Evolutionary conservation across 2,329 filamentous ascomycete species (phyloP), one percentile per base, ranked within the genome.

Genomic region (Penicillium brasilianum): DNA sequence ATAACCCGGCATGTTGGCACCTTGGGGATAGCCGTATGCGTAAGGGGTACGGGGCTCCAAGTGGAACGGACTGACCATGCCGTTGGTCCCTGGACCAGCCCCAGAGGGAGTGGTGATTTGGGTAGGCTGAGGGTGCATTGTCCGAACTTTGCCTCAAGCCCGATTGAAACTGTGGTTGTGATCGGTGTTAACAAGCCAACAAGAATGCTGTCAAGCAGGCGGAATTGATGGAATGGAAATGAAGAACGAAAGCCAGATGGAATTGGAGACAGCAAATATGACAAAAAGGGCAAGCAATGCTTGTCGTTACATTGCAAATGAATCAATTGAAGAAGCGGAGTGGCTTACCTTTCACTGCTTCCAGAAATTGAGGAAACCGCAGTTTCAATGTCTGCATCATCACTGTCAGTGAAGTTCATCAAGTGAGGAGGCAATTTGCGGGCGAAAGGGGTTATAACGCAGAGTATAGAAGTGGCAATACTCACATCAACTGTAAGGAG

Each of bases 101-200:
- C 76, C 73, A 25, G 63, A 58, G 28, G 72, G 64, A 39, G 60
- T 62, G 54, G 67, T 60, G 46, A 69, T 68, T 52, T 67, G 66
- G 43, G 71, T 69, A 48, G 34, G 49, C 46, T 74, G 72, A 37
- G 59, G 46, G 58, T 69, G 69, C 71, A 75, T 75, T 20, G 41
- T 60, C 56, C 11, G 34, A 52, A 32, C 11, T 10, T 11, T 14
- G 25, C 34, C n/a, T 10, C 4, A 16, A n/a, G 1, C n/a, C 9
- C 20, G 18, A 18, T 16, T 10, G 7, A 9, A 54, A 18, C 36
- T 37, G 36, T 11, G 20, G 6, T 18, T 32, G 28, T 5, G 13
- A 20, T n/a, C 5, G 4, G 2, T 28, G 50, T 52, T 9, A 52
- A 34, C 20, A 37, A n/a, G 11, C 22, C 34, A 16, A 20, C 32